These are phyloP conservation scores for Fraxinus angustifolia DNA, from an alignment of 305 asterid genomes.

Conservation along the genomic window DNA sequence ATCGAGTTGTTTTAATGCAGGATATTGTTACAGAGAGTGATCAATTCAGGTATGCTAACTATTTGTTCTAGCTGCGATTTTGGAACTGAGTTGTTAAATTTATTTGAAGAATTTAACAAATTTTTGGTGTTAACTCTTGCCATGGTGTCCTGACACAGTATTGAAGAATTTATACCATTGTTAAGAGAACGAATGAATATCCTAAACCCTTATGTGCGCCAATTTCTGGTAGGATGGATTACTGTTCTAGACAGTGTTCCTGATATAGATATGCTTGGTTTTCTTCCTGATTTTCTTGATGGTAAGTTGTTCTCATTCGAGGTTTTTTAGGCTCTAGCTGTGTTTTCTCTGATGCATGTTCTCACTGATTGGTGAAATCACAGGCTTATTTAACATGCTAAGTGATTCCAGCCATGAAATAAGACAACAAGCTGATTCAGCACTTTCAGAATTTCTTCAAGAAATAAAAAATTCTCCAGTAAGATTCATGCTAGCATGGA, in stretches of 20 bases:
- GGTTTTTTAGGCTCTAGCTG: slow-evolving; percentile 14
- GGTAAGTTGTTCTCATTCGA: slow-evolving; percentile 49
- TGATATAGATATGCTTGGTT: slow-evolving; percentile 98
- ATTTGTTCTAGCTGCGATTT: slow-evolving; percentile 16
- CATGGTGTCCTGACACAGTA: slow-evolving; percentile 51
- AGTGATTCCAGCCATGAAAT: slow-evolving; percentile 98
- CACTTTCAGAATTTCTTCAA: slow-evolving; percentile 97
- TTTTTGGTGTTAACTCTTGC: slow-evolving; percentile 22
- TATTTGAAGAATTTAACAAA: slow-evolving; percentile 17
- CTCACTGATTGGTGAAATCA: slow-evolving; percentile 26
- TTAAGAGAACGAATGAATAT: slow-evolving; percentile 97
- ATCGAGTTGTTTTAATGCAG: slow-evolving; percentile 44
- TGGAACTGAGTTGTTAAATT: slow-evolving; percentile 16
- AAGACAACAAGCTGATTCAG: slow-evolving; percentile 99
- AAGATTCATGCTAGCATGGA: slow-evolving; percentile 35
- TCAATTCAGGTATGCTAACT: slow-evolving; percentile 76
- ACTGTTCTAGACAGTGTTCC: slow-evolving; percentile 99
- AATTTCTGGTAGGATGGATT: slow-evolving; percentile 99
- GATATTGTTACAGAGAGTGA: slow-evolving; percentile 98
- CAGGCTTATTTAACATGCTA: slow-evolving; percentile 97
- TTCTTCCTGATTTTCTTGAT: slow-evolving; percentile 99
- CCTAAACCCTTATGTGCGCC: slow-evolving; percentile 95
- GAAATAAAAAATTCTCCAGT: slow-evolving; percentile 99
- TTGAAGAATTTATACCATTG: slow-evolving; percentile 97
- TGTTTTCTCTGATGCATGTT: slow-evolving; percentile 24